A percentile compares a stretch with the other conserved stretches of the same genome.
Evolutionary conservation across 2,329 filamentous ascomycete species (phyloP).

Genomic region (Exophiala phaeomuriformis): DNA sequence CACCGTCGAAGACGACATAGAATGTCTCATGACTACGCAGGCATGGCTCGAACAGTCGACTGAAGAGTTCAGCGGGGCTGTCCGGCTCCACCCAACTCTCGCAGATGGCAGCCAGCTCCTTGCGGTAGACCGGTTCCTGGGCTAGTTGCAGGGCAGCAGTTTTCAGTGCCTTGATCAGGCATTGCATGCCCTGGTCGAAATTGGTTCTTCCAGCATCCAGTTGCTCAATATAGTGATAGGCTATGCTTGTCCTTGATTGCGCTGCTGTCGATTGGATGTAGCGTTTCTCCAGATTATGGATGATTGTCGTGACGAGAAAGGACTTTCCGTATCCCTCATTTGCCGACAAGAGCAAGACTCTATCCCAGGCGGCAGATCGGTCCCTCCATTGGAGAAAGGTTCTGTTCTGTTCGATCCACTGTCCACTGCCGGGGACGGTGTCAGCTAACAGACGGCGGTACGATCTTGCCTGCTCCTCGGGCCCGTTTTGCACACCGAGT

Average conservation of each 20-base stretch:
- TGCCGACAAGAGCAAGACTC: background rate
- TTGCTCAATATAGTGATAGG: slow-evolving; percentile 1
- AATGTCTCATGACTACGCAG: background rate
- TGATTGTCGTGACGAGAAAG: background rate
- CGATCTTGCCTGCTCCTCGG: background rate
- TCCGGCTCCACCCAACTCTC: background rate
- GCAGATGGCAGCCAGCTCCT: background rate
- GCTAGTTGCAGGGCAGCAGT: background rate
- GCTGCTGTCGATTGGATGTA: background rate
- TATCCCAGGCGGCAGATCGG: background rate
- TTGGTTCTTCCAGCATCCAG: background rate
- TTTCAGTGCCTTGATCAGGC: background rate
- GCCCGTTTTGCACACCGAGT: background rate
- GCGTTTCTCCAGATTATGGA: background rate
- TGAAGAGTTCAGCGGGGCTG: background rate
- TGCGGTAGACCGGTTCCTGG: slow-evolving; percentile 1
- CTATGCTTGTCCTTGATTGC: background rate
- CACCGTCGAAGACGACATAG: background rate
- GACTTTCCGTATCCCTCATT: slow-evolving; percentile 1
- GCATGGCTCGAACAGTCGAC: background rate
- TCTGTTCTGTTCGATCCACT: background rate
- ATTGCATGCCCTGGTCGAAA: background rate
- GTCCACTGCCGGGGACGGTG: background rate
- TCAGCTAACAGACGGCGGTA: background rate
- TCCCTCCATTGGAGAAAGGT: background rate